These are phyloP conservation scores for Tephrocybe sp. DNA, from an alignment of 768 basidiomycete species.

Conservation along the genomic window DNA sequence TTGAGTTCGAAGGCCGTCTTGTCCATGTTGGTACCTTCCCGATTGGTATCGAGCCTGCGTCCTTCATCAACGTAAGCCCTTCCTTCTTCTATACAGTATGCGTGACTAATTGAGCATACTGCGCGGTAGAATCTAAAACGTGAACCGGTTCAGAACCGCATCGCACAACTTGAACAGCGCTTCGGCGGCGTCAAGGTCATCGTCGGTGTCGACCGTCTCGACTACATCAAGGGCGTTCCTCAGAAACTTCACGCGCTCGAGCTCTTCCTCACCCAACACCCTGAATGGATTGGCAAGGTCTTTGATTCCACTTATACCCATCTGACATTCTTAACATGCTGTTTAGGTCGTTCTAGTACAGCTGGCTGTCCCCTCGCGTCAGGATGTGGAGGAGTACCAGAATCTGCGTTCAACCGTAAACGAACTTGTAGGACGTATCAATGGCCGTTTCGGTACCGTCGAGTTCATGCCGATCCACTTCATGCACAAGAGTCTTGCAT, in stretches of 20 bases:
- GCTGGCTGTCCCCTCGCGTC: slow-evolving; percentile 94
- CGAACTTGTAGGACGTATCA: slow-evolving; percentile 97
- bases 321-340: slow-evolving; percentile 7
- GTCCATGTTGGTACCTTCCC: slow-evolving; percentile 99
- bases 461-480: slow-evolving; percentile 99
- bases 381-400: slow-evolving; percentile 99
- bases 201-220: slow-evolving; percentile 96
- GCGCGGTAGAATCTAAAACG: slow-evolving; percentile 81
- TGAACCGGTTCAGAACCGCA: slow-evolving; percentile 76
- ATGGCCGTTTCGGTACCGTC: slow-evolving; percentile 97
- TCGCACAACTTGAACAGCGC: slow-evolving; percentile 80
- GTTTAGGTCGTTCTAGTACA: slow-evolving; percentile 89
- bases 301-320: neutral
- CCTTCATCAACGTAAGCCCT: slow-evolving; percentile 74
- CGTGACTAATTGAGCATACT: slow-evolving; percentile 5
- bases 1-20: slow-evolving; percentile 92
- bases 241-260: slow-evolving; percentile 98
- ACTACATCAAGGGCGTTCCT: slow-evolving; percentile 99
- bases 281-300: slow-evolving; percentile 98
- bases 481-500: slow-evolving; percentile 93
- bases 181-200: slow-evolving; percentile 97
- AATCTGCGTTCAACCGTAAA: slow-evolving; percentile 95
- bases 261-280: slow-evolving; percentile 94
- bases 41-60: slow-evolving; percentile 94
- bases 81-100: neutral